Evolutionary conservation across 306 rosid species (phyloP), one percentile per base, ranked within the genome.

Genomic region (Castanospermum australe): DNA sequence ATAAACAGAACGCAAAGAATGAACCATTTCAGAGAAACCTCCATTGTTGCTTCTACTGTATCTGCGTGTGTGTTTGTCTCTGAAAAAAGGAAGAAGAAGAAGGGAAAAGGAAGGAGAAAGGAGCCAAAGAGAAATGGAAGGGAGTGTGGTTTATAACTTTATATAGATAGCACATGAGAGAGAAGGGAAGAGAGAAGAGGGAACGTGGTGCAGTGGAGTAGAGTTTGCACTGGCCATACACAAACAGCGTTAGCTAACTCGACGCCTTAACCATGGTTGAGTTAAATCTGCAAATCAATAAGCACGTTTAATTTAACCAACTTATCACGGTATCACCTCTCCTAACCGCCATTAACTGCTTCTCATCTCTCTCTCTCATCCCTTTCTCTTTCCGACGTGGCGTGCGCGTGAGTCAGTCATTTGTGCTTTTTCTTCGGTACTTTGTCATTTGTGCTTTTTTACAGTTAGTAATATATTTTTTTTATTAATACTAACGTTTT

Each of bases 271-370:
- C 86, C 84, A 71, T 70, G 79, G 87, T 85, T 80, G 63, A 51
- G 81, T 83, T 73, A 56, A 59, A 38, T 35, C 36, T 54, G 65
- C 32, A 21, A 1, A 5, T 11, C 20, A 4, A 22, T 11, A 35
- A 33, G 33, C 7, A 9, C 14, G 32, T 6, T 68, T n/a, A n/a
- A n/a, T 28, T 28, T 60, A 80, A 76, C 81, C 32, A 13, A 45
- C 73, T 45, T 55, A 79, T 48, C 62, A 66, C 77, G 69, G 38
- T 55, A 79, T 48, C 62, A 66, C 77, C 67, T 25, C 3, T 60
- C 39, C 74, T 81, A 86, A 88, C 92, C 59, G 86, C 77, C 84
- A n/a, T 75, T 85, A 86, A 90, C 86, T 39, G 79, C 76, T 68
- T 78, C 64, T 15, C 6, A 17, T 57, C 8, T 0, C 13, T 4